Conservation (phyloP, 371 early-diverging fungal species). For the Rozella allomycis region DNA sequence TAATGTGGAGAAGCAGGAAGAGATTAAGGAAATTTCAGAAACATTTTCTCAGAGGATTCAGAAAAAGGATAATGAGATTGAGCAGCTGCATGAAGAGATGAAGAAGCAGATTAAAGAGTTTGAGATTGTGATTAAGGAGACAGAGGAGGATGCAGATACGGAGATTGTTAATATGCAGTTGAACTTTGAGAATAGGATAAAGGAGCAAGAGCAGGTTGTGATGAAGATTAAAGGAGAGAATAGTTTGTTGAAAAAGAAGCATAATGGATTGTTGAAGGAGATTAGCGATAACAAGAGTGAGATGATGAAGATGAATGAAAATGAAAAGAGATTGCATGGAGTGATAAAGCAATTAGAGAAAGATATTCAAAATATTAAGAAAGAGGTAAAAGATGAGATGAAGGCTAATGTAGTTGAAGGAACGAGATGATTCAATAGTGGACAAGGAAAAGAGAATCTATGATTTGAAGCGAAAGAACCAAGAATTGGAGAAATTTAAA, state of each 20-base stretch:
- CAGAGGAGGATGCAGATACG: constrained; percentile 11
- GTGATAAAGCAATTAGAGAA: neutral
- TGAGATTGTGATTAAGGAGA: constrained; percentile 6
- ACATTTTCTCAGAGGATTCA: too few species aligned
- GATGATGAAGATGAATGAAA: constrained; percentile 4
- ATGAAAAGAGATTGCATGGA: neutral
- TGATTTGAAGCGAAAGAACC: constrained; percentile 27
- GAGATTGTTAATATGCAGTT: constrained; percentile 11
- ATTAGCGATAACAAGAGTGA: constrained; percentile 19
- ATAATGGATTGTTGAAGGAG: constrained; percentile 10
- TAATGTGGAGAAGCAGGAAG: too few species aligned
- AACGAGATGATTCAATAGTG: constrained; percentile 25
- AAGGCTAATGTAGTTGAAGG: constrained; percentile 20
- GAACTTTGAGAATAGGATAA: constrained; percentile 13
- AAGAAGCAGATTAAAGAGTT: constrained; percentile 3
- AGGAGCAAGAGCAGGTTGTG: constrained; percentile 9
- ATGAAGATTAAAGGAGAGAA: constrained; percentile 15
- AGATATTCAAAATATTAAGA: neutral
- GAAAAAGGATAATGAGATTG: too few species aligned
- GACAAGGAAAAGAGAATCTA: constrained; percentile 31
- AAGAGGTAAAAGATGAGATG: neutral
- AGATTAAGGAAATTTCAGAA: too few species aligned
- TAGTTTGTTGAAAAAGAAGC: constrained; percentile 8
- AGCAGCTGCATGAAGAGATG: constrained; percentile 3
- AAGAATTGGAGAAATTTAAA: constrained; percentile 33